A percentile compares a stretch with the other conserved stretches of the same genome.
These are phyloP conservation scores for Aspergillus spinulosporus DNA, from an alignment of 2,329 filamentous ascomycete genomes.

Conservation along the genomic window DNA sequence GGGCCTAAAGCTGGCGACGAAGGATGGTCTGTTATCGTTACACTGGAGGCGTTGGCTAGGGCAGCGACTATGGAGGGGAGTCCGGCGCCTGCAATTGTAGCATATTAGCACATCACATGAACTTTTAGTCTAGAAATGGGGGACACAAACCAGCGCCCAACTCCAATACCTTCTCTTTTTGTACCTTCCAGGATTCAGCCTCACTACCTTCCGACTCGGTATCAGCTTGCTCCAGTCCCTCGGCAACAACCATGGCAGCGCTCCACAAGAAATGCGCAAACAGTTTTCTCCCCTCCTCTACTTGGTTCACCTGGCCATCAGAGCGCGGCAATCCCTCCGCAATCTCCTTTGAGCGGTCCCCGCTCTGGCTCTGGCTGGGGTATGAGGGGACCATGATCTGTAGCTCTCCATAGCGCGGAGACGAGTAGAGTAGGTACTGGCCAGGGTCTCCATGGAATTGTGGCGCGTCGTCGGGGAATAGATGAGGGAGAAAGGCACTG, in stretches of 20 bases:
- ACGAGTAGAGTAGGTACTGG: conserved; percentile 53
- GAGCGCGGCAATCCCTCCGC: conserved; percentile 14
- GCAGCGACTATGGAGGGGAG: conserved; percentile 43
- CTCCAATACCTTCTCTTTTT: conserved; percentile 56
- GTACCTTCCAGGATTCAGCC: conserved; percentile 44
- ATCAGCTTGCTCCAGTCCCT: conserved; percentile 41
- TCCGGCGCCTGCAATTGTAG: conserved; percentile 36
- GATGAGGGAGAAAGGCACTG: conserved; percentile 51
- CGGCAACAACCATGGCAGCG: conserved; percentile 48
- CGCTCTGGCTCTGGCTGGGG: conserved; percentile 39
- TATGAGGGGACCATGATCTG: conserved; percentile 44
- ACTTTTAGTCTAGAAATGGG: neutral
- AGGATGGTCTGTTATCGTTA: conserved; percentile 55
- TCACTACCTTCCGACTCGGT: conserved; percentile 20
- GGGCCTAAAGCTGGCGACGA: conserved; percentile 44
- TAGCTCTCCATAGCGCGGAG: conserved; percentile 43
- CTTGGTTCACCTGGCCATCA: conserved; percentile 19
- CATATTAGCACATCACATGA: neutral
- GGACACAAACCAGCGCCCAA: conserved; percentile 56
- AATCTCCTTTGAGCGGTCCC: conserved; percentile 17
- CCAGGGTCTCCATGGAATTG: conserved; percentile 57
- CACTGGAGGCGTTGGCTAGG: conserved; percentile 38
- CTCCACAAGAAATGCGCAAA: conserved; percentile 64
- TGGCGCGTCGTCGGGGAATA: conserved; percentile 58
- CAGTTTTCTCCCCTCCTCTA: conserved; percentile 52